Percentiles rank a stretch among this genome's conserved stretches.
Conservation (phyloP, 768 basidiomycete genomes). For the Rubroboletus satanas region DNA sequence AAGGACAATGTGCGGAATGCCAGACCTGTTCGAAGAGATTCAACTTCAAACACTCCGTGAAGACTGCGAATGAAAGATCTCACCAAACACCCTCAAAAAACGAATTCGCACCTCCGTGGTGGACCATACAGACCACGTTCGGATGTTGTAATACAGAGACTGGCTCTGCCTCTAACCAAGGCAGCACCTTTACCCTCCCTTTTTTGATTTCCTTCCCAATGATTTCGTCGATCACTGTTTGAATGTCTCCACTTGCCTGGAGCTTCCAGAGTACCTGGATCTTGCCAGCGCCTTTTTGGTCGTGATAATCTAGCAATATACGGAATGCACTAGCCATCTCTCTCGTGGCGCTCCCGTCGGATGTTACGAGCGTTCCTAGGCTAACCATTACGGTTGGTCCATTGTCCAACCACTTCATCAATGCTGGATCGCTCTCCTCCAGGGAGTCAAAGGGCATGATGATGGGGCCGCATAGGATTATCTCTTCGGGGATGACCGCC, state of each 20-base stretch:
- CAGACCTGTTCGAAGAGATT: constrained; percentile 6
- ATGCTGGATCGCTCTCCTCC: constrained; percentile 1
- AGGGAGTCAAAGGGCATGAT: constrained; percentile 4
- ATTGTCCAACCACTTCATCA: constrained; percentile 9
- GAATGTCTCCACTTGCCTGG: background rate
- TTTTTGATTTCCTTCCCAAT: constrained; percentile 1
- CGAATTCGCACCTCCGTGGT: too few species aligned
- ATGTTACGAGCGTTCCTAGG: constrained; percentile 2
- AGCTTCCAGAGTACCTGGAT: constrained; percentile 13
- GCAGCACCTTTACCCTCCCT: constrained; percentile 6
- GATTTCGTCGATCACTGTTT: background rate
- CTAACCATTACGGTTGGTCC: constrained; percentile 12
- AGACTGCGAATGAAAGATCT: background rate
- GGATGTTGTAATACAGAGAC: constrained; percentile 2
- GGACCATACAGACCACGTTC: too few species aligned
- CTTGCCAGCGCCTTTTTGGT: background rate
- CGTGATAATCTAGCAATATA: constrained; percentile 1
- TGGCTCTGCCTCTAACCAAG: constrained; percentile 13
- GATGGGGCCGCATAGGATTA: constrained; percentile 8
- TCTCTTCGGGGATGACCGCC: constrained; percentile 4
- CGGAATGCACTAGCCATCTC: constrained; percentile 6
- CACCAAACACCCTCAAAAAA: too few species aligned
- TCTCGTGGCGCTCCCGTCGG: background rate
- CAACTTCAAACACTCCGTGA: background rate
- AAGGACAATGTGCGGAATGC: constrained; percentile 8